Conservation (phyloP, 164 flowering plant genomes). For the Liquidambar formosana region DNA sequence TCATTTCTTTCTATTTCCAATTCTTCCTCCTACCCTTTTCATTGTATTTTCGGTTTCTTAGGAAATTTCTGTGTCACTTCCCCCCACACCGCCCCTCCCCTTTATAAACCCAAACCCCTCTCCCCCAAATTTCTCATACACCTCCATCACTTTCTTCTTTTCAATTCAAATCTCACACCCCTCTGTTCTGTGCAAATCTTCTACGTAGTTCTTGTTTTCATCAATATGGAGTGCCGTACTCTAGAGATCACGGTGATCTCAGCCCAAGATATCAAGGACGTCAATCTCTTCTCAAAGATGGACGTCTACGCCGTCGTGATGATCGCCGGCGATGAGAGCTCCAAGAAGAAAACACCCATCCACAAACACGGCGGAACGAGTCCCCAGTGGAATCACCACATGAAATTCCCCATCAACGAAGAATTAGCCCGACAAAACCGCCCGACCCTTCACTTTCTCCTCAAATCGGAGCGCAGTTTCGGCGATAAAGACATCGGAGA, state of each 20-base stretch:
- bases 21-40: no score
- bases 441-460: conserved; percentile 17
- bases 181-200: no score
- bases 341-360: conserved; percentile 26
- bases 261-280: conserved; percentile 29
- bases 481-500: conserved; percentile 39
- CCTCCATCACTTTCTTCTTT: no score
- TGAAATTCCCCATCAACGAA: conserved; percentile 37
- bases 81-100: no score
- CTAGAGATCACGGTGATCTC: conserved; percentile 22
- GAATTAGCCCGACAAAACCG: conserved; percentile 12
- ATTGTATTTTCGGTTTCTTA: no score
- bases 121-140: no score
- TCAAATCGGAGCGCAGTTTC: conserved; percentile 28
- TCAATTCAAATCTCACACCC: no score
- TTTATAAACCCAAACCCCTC: no score
- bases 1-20: no score
- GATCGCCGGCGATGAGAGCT: conserved; percentile 23
- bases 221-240: conserved; percentile 22
- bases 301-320: conserved; percentile 39
- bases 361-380: conserved; percentile 35
- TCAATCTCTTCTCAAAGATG: conserved; percentile 31
- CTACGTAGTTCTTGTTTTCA: no score
- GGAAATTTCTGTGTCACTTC: no score
- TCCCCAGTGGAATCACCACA: conserved; percentile 32